A percentile compares a stretch with the other conserved stretches of the same genome.
These are phyloP conservation scores for Gonium pectorale DNA, from an alignment of 139 green algal species.

Conservation along the genomic window DNA sequence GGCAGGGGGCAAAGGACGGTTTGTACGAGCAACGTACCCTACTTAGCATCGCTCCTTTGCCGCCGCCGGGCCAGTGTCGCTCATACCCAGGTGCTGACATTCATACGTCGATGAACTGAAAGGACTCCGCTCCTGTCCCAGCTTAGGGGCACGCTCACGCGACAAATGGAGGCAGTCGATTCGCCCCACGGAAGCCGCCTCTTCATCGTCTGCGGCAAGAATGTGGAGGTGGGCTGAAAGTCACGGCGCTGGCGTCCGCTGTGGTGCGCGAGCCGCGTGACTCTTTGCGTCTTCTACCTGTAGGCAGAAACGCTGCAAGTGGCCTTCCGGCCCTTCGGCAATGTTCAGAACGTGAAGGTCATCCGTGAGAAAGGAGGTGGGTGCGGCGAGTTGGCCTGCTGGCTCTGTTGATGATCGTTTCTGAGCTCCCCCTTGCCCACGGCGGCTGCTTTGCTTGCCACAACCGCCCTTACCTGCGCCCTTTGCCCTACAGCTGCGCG, in stretches of 20 bases:
- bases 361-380: constrained; percentile 88
- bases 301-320: constrained; percentile 72
- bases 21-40: too few species aligned
- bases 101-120: too few species aligned
- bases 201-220: constrained; percentile 83
- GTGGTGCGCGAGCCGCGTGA: constrained; percentile 2
- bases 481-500: too few species aligned
- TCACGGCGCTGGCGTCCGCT: not conserved
- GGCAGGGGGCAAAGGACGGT: too few species aligned
- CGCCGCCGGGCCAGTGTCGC: too few species aligned
- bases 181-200: constrained; percentile 57
- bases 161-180: constrained; percentile 51
- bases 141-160: too few species aligned
- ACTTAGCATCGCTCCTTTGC: too few species aligned
- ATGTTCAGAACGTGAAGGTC: constrained; percentile 77
- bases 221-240: constrained; percentile 63
- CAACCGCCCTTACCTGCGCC: too few species aligned
- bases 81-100: too few species aligned
- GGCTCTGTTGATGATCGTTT: constrained; percentile 49
- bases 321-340: constrained; percentile 73
- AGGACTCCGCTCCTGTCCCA: too few species aligned
- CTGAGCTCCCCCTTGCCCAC: too few species aligned
- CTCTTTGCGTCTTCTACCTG: not conserved
- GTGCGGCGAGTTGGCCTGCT: not conserved
- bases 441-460: too few species aligned